A percentile compares a stretch with the other conserved stretches of the same genome.
These are phyloP conservation scores for Fusarium pseudonygamai DNA, from an alignment of 2,329 filamentous ascomycete genomes.

Conservation along the genomic window DNA sequence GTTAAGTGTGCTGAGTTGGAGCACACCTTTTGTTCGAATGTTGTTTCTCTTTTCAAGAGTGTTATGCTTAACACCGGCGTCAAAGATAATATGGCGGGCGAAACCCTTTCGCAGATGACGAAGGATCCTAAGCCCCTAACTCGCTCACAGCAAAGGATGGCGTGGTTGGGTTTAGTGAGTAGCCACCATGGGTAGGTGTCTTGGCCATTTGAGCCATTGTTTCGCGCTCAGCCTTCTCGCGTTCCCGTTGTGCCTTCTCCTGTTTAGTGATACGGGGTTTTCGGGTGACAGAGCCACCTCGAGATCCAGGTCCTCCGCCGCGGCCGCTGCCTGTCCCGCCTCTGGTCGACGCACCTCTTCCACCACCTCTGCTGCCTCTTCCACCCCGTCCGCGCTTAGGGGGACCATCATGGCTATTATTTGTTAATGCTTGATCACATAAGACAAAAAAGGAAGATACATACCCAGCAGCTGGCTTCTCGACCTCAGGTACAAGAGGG, in stretches of 20 bases:
- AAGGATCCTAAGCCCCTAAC: conserved; percentile 43
- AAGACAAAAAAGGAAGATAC: conserved; percentile 40
- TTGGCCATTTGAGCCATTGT: conserved; percentile 53
- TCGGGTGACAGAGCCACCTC: conserved; percentile 77
- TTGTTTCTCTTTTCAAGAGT: neutral
- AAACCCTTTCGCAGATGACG: neutral
- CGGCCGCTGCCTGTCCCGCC: conserved; percentile 55
- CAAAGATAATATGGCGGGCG: neutral
- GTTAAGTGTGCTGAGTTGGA: neutral
- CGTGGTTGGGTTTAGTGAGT: conserved; percentile 51
- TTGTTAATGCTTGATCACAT: conserved; percentile 47
- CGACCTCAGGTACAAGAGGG: conserved; percentile 85
- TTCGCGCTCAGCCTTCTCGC: conserved; percentile 82
- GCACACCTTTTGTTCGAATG: neutral
- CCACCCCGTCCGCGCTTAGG: conserved; percentile 73
- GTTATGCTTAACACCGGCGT: neutral
- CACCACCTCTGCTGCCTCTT: conserved; percentile 59
- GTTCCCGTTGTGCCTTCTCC: conserved; percentile 81
- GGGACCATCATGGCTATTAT: conserved; percentile 72
- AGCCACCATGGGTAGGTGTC: conserved; percentile 50
- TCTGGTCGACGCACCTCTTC: conserved; percentile 72
- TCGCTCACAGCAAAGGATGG: conserved; percentile 51
- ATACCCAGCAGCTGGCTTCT: conserved; percentile 71
- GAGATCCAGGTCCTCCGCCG: conserved; percentile 71
- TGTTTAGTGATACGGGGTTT: conserved; percentile 90